A percentile compares a stretch with the other conserved stretches of the same genome.
phyloP scores from a whole-genome alignment of 2,329 filamentous ascomycete species.

The Scedosporium minutisporum region DNA sequence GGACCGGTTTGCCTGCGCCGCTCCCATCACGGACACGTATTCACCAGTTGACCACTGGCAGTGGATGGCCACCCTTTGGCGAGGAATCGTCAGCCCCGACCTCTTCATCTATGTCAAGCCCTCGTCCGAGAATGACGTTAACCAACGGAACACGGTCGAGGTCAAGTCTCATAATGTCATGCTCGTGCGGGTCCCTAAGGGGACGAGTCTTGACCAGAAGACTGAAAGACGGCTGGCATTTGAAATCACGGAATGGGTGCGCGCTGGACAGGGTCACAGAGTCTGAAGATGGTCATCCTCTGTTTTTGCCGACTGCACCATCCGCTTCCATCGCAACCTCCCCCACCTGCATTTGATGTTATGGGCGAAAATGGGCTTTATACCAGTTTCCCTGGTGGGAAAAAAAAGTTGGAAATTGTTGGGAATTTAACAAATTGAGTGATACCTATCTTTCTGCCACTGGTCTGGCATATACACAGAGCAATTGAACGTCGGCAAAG shows the following conservation, averaged over 20 bases:
- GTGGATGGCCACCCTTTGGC: constrained; percentile 93
- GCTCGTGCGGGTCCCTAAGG: constrained; percentile 38
- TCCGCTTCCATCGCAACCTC: no score
- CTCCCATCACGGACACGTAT: constrained; percentile 70
- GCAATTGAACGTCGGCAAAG: no score
- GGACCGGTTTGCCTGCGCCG: constrained; percentile 62
- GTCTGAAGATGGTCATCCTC: neutral
- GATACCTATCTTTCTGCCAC: no score
- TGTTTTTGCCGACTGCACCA: neutral
- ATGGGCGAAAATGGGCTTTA: no score
- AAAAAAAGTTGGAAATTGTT: no score
- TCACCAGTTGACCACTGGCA: constrained; percentile 88
- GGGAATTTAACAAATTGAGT: no score
- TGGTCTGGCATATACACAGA: no score
- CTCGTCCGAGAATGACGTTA: constrained; percentile 23
- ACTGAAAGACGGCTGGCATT: constrained; percentile 69
- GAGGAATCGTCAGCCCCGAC: constrained; percentile 74
- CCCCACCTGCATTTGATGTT: no score
- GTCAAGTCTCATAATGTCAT: constrained; percentile 24
- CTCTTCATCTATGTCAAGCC: constrained; percentile 59
- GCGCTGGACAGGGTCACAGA: constrained; percentile 24
- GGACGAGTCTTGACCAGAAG: constrained; percentile 51
- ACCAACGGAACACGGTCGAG: constrained; percentile 33
- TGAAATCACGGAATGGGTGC: constrained; percentile 77
- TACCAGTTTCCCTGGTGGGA: no score